These are phyloP conservation scores for Metschnikowia peoriensis DNA, from an alignment of 805 yeast genomes.

Conservation along the genomic window DNA sequence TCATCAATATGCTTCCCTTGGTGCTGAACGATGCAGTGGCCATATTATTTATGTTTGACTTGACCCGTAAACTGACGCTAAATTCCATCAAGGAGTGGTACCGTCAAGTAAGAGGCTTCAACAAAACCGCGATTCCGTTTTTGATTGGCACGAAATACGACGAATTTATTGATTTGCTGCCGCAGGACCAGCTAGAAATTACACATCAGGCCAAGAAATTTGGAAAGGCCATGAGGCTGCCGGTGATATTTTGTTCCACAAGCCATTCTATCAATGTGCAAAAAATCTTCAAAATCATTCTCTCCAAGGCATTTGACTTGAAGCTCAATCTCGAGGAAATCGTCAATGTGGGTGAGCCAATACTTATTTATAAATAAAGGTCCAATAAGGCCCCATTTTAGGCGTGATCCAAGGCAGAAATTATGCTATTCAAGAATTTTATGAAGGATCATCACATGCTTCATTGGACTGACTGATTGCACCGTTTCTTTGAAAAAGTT, in stretches of 20 bases:
- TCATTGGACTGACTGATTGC: too few species aligned
- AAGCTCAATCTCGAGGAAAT: slow-evolving; percentile 82
- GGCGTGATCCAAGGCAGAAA: too few species aligned
- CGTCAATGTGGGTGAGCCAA: slow-evolving; percentile 85
- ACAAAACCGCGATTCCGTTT: slow-evolving; percentile 86
- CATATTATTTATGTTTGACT: slow-evolving; percentile 80
- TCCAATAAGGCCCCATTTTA: too few species aligned
- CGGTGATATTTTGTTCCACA: slow-evolving; percentile 84
- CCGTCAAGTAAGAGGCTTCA: slow-evolving; percentile 84
- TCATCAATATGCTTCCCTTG: slow-evolving; percentile 90
- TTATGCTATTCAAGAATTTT: too few species aligned
- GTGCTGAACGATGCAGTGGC: slow-evolving; percentile 93
- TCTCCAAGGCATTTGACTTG: slow-evolving; percentile 87
- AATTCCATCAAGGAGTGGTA: slow-evolving; percentile 95
- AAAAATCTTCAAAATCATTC: slow-evolving; percentile 85
- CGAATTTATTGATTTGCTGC: slow-evolving; percentile 72
- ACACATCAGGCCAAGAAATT: slow-evolving; percentile 80
- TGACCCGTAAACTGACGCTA: slow-evolving; percentile 81
- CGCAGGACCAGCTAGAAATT: slow-evolving; percentile 78
- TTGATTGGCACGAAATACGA: slow-evolving; percentile 94
- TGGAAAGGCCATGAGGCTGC: slow-evolving; percentile 87
- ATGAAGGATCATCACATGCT: too few species aligned
- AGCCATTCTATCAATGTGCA: slow-evolving; percentile 90
- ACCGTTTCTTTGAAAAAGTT: too few species aligned
- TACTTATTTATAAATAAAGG: slow-evolving; percentile 57